These are phyloP conservation scores for Batrachochytrium dendrobatidis DNA, from an alignment of 371 early-diverging fungal species.

Conservation along the genomic window DNA sequence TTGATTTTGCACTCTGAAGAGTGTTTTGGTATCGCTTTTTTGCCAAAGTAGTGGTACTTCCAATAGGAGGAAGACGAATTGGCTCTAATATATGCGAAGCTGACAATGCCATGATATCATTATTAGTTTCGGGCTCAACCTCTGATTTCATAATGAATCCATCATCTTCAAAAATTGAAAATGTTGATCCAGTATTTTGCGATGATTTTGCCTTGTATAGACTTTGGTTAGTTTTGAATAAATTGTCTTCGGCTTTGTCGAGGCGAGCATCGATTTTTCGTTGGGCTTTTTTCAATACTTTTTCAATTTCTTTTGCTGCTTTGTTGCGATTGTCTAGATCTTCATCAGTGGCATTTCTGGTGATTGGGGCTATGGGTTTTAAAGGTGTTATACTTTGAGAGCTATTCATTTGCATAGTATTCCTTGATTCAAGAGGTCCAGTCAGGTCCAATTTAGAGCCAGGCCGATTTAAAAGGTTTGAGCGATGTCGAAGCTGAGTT, in stretches of 20 bases:
- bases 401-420: too few species aligned
- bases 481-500: too few species aligned
- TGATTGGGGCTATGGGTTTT: too few species aligned
- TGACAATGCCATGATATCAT: background rate
- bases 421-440: too few species aligned
- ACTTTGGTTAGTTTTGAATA: background rate
- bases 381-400: too few species aligned
- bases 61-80: background rate
- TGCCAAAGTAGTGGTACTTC: too few species aligned
- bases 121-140: background rate
- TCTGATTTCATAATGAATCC: background rate
- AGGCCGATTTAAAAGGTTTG: too few species aligned
- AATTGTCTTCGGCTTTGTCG: constrained; percentile 11
- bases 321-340: too few species aligned
- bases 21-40: too few species aligned
- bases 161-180: background rate
- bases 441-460: too few species aligned
- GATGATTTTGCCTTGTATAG: constrained; percentile 5
- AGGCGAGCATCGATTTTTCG: constrained; percentile 5
- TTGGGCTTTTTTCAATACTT: background rate
- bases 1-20: too few species aligned
- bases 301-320: background rate
- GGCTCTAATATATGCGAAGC: background rate
- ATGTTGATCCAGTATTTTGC: background rate
- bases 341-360: too few species aligned